These are phyloP conservation scores for Fabrea salina DNA, from an alignment of 169 alveolate genomes.

Conservation along the genomic window DNA sequence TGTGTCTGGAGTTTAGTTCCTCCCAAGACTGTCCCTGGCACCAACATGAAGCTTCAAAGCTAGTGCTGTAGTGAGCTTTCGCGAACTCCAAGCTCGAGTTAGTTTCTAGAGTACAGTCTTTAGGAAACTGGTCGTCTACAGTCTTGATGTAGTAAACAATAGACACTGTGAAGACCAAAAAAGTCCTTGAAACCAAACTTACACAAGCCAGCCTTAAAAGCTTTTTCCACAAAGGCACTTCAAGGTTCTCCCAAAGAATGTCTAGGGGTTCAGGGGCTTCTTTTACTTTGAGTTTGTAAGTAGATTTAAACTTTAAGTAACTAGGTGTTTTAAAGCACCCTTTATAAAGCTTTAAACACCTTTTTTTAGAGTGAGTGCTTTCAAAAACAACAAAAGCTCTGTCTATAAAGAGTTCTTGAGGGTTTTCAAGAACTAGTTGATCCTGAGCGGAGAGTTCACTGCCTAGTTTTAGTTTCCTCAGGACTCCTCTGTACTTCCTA, in stretches of 20 bases:
- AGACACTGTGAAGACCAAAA: slow-evolving; percentile 28
- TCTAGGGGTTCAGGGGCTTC: slow-evolving; percentile 46
- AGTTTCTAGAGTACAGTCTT: background rate
- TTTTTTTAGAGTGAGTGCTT: background rate
- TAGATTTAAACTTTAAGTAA: slow-evolving; percentile 17
- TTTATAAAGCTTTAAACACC: slow-evolving; percentile 33
- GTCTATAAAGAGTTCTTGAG: slow-evolving; percentile 30
- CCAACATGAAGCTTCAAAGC: slow-evolving; percentile 25
- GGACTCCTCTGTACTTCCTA: slow-evolving; percentile 33
- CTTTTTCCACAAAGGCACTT: slow-evolving; percentile 30
- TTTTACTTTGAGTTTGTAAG: background rate
- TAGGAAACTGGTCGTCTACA: background rate
- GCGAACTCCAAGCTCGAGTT: background rate
- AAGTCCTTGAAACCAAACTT: background rate
- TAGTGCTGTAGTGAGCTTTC: background rate
- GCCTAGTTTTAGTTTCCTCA: slow-evolving; percentile 27
- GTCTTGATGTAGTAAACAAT: slow-evolving; percentile 24
- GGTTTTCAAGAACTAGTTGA: background rate
- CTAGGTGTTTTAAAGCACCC: background rate
- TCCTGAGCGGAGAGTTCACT: slow-evolving; percentile 10
- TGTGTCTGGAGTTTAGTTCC: background rate
- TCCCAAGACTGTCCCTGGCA: background rate
- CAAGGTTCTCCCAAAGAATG: slow-evolving; percentile 53
- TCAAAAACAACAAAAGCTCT: slow-evolving; percentile 45
- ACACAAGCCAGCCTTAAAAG: slow-evolving; percentile 27